Conservation (phyloP, 140 eudicot species). For the Bidens hawaiensis region DNA sequence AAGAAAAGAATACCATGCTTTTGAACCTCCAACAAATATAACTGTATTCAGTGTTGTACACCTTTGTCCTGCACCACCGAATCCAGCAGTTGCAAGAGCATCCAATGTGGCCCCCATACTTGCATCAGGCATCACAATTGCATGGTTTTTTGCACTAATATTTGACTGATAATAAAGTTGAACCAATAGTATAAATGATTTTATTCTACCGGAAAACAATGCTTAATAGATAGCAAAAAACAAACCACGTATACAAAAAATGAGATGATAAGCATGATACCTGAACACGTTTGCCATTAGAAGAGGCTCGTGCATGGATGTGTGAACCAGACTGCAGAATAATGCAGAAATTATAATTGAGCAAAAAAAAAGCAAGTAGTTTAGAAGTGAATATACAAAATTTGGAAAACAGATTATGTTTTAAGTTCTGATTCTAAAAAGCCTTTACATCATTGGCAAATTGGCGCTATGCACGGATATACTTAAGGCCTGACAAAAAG, state of each 20-base stretch:
- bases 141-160: constrained; percentile 77
- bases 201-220: too few relatives aligned
- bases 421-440: not conserved
- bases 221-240: not conserved
- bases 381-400: too few relatives aligned
- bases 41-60: constrained; percentile 55
- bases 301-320: constrained; percentile 80
- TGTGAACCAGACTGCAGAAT: constrained; percentile 70
- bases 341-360: too few relatives aligned
- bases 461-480: not conserved
- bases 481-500: not conserved
- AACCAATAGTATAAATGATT: constrained; percentile 1
- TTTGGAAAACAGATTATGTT: not conserved
- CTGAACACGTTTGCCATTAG: constrained; percentile 88
- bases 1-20: constrained; percentile 43
- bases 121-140: constrained; percentile 83
- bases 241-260: not conserved
- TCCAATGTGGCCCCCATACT: constrained; percentile 53
- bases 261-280: constrained; percentile 27
- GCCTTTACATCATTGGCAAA: not conserved
- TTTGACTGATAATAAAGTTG: constrained; percentile 40
- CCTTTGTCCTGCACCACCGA: constrained; percentile 74
- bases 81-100: constrained; percentile 61
- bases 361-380: too few relatives aligned
- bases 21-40: constrained; percentile 71